A percentile compares a stretch with the other conserved stretches of the same genome.
Evolutionary conservation across 208 protist species (phyloP).

Genomic region (Leishmania lainsoni): DNA sequence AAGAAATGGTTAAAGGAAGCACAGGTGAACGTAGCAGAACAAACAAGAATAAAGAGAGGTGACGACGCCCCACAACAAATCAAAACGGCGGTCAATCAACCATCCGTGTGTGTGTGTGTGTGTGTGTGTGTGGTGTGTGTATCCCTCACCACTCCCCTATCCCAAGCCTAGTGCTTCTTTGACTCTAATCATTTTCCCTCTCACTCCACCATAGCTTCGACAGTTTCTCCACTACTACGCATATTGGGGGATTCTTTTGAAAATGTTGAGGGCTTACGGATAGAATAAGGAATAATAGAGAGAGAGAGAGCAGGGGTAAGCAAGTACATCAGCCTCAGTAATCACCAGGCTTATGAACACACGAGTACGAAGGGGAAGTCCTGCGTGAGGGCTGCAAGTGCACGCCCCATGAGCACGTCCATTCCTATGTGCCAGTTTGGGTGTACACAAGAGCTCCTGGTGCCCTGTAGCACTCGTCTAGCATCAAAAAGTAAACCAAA

Average conservation of each 20-base stretch:
- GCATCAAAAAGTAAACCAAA: too few relatives aligned
- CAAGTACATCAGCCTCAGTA: too few relatives aligned
- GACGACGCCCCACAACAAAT: neutral
- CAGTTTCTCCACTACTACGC: neutral
- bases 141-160: neutral
- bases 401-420: neutral
- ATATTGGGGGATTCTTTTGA: neutral
- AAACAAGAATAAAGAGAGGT: neutral
- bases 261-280: neutral
- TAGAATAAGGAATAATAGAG: neutral
- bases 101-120: neutral
- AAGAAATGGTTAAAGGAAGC: neutral
- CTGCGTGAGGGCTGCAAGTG: neutral
- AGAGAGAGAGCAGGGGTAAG: neutral
- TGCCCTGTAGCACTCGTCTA: neutral
- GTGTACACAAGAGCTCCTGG: neutral
- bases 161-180: neutral
- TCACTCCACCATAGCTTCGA: neutral
- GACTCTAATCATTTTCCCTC: neutral
- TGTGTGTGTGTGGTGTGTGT: neutral
- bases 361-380: neutral
- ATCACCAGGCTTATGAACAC: neutral
- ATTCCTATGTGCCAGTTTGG: neutral
- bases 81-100: neutral
- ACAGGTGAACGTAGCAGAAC: neutral